These are phyloP conservation scores for Neurospora cerealis DNA, from an alignment of 495 filamentous ascomycete species.

Conservation along the genomic window DNA sequence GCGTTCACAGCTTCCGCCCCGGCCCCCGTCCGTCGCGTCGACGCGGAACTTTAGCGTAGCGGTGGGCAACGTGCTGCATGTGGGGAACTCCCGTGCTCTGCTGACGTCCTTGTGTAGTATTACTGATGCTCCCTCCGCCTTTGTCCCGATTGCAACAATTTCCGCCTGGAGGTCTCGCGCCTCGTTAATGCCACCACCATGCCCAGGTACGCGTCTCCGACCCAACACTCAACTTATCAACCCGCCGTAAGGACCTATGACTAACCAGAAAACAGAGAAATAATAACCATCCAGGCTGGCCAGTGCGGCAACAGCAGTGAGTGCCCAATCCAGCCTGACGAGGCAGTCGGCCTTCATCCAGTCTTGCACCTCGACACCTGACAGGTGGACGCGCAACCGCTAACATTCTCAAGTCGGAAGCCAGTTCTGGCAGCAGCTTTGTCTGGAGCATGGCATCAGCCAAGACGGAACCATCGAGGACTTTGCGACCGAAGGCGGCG, in stretches of 20 bases:
- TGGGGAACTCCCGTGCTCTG: background rate
- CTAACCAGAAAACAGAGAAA: slow-evolving; percentile 57
- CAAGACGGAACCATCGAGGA: slow-evolving; percentile 94
- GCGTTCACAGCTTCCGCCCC: background rate
- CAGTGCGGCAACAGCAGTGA: slow-evolving; percentile 98
- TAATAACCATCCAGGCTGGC: slow-evolving; percentile 97
- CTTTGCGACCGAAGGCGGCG: slow-evolving; percentile 90
- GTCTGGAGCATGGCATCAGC: slow-evolving; percentile 94
- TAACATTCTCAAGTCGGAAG: slow-evolving; percentile 55
- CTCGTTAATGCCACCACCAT: slow-evolving; percentile 30
- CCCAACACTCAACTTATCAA: background rate
- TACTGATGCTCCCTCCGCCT: background rate
- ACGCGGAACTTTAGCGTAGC: background rate
- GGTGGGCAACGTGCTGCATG: background rate
- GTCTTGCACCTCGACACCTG: background rate
- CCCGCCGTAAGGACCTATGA: background rate
- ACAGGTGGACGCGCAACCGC: background rate
- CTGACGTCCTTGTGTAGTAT: background rate
- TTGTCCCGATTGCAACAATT: background rate
- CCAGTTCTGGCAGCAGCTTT: slow-evolving; percentile 96
- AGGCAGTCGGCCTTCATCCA: background rate
- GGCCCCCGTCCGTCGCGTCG: background rate
- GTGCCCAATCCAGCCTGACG: slow-evolving; percentile 21
- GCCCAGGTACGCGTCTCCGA: slow-evolving; percentile 32
- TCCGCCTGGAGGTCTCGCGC: background rate